Base-by-base conservation (phyloP, 345 rosid species). In the Bruguiera gymnorhiza region DNA sequence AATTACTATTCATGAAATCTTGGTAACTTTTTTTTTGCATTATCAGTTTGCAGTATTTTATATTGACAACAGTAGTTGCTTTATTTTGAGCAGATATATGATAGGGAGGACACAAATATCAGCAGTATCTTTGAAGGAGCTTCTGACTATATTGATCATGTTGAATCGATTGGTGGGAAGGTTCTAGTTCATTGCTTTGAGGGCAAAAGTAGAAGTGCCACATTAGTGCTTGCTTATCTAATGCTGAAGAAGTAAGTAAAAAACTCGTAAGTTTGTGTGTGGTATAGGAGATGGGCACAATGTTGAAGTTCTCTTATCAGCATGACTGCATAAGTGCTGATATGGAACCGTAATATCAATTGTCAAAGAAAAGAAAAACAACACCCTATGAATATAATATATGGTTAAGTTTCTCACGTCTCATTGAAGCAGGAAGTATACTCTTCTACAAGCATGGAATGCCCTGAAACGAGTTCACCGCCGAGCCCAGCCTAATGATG, bases 151-250 rank as follows among this genome's bases (percentile, higher is more conserved):
- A 92, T 92, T 60, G 90, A 92, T 71, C 82, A 83, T 68, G 97
- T 93, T 1, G 99, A 92, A 76, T 82, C 87, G 73, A 78, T 67
- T 48, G 91, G 92, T 3, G 92, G 93, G 70, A 87, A 76, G 82
- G 83, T 92, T 57, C 78, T 96, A 65, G 96, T 96, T 74, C 99
- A 96, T 77, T 96, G 99, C 85, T 96, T 96, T 34, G 99, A 96
- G 83, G 99, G 99, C 73, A 90, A 82, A 76, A 96, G 99, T 82
- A 89, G 98, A 84, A 96, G 99, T 76, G 94, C 98, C 62, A 96
- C 98, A 1, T 70, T 90, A 46, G 96, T 96, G 66, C 70, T 92
- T 6, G 96, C 98, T 16, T 87, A 90, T 80, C 71, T 96, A 65
- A 92, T 96, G 98, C 89, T 90, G 51, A 80, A 93, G 63, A 92